These are phyloP conservation scores for Tagetes patula DNA, from an alignment of 129 eudicot genomes.

Conservation along the genomic window DNA sequence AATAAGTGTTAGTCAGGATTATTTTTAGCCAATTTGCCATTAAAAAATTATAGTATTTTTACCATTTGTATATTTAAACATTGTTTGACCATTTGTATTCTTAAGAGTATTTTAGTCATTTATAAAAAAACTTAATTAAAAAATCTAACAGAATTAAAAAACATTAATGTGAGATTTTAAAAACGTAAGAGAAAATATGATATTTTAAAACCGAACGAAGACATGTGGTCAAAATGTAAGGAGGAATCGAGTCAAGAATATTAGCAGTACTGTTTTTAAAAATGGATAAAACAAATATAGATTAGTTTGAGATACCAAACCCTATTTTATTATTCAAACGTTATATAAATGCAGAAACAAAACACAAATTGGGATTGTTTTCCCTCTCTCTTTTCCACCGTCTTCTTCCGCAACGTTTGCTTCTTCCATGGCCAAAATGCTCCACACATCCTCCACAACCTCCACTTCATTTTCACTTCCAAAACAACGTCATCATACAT, in stretches of 20 bases:
- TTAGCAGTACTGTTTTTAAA: neutral
- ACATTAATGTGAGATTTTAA: too few species aligned
- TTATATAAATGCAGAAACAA: neutral
- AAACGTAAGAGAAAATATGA: too few species aligned
- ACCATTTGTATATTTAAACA: too few species aligned
- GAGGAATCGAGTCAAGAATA: neutral
- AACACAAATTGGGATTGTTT: constrained; percentile 20
- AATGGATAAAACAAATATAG: neutral
- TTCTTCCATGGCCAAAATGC: constrained; percentile 47
- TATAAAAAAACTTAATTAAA: too few species aligned
- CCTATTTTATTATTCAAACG: neutral
- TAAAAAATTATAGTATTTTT: too few species aligned
- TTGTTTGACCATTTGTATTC: too few species aligned
- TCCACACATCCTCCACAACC: constrained; percentile 46
- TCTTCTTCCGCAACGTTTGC: constrained; percentile 13
- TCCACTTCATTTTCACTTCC: constrained; percentile 46
- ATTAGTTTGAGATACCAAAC: neutral
- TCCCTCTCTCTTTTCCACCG: constrained; percentile 29
- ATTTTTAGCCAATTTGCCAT: too few species aligned
- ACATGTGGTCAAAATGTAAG: too few species aligned
- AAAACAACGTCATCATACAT: constrained; percentile 21
- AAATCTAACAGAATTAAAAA: too few species aligned
- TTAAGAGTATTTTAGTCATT: too few species aligned
- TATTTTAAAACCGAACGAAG: too few species aligned
- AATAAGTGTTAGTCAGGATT: too few species aligned